Conservation (phyloP, 345 rosid genomes). For the Mallotus nudiflorus region DNA sequence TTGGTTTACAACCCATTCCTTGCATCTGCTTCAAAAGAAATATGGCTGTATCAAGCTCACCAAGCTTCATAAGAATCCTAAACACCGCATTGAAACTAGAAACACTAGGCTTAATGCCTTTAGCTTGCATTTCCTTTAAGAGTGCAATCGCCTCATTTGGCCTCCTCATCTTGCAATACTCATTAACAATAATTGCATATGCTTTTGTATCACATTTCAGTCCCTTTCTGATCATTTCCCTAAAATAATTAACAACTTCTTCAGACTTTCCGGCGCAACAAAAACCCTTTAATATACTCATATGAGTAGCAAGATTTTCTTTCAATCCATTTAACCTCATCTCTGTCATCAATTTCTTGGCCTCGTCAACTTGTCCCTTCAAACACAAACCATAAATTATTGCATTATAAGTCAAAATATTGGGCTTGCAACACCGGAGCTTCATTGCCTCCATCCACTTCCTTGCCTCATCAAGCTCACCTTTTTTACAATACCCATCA, state of each 20-base stretch:
- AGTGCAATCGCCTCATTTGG: constrained; percentile 27
- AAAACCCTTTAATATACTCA: constrained; percentile 42
- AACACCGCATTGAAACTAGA: constrained; percentile 33
- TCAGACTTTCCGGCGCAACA: constrained; percentile 22
- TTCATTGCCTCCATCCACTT: constrained; percentile 33
- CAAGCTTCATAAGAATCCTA: constrained; percentile 26
- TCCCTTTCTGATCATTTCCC: constrained; percentile 22
- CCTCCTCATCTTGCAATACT: constrained; percentile 36
- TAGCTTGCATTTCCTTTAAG: constrained; percentile 29
- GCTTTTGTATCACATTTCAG: constrained; percentile 31
- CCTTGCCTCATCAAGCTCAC: constrained; percentile 39
- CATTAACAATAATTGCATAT: constrained; percentile 28
- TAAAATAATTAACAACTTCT: constrained; percentile 35
- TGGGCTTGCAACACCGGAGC: constrained; percentile 31
- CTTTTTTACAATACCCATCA: constrained; percentile 45
- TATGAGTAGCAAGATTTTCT: constrained; percentile 35
- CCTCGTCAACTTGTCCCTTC: constrained; percentile 37
- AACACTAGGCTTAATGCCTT: constrained; percentile 24
- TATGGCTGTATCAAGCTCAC: constrained; percentile 31
- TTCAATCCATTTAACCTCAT: constrained; percentile 45
- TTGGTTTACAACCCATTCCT: constrained; percentile 32
- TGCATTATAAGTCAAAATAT: constrained; percentile 42
- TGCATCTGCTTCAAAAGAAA: constrained; percentile 32
- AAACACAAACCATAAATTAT: constrained; percentile 42
- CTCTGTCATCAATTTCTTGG: constrained; percentile 30